These are phyloP conservation scores for Fusarium xylarioides DNA, from an alignment of 2,329 filamentous ascomycete genomes.

Conservation along the genomic window DNA sequence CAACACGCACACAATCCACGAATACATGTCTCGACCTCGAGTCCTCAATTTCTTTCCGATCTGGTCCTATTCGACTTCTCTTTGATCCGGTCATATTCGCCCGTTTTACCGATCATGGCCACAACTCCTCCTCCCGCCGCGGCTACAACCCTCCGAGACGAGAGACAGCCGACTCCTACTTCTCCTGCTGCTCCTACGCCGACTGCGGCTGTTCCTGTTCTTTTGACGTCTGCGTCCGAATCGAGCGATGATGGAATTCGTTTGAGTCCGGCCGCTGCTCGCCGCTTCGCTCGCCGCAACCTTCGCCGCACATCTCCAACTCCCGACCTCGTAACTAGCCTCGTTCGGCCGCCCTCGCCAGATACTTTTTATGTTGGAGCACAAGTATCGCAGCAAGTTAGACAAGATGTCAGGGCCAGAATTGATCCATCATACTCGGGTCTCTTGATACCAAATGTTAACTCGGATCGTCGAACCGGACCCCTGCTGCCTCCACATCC, in stretches of 20 bases:
- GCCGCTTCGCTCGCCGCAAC: slow-evolving; percentile 50
- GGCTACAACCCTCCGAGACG: slow-evolving; percentile 8
- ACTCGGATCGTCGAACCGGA: slow-evolving; percentile 45
- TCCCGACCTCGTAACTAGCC: slow-evolving; percentile 52
- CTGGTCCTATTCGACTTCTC: slow-evolving; percentile 7
- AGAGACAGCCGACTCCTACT: slow-evolving; percentile 22
- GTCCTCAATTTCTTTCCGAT: slow-evolving; percentile 3
- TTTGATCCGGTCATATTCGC: slow-evolving; percentile 1
- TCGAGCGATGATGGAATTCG: slow-evolving; percentile 50
- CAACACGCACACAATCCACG: slow-evolving; percentile 9
- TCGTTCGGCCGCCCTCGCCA: slow-evolving; percentile 51
- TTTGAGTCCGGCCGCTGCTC: slow-evolving; percentile 48
- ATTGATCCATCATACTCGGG: slow-evolving; percentile 25
- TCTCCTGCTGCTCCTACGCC: slow-evolving; percentile 8
- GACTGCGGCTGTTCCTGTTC: background rate
- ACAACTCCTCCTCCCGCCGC: slow-evolving; percentile 32
- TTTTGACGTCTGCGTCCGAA: slow-evolving; percentile 43
- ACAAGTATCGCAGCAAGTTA: slow-evolving; percentile 38
- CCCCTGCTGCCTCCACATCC: slow-evolving; percentile 49
- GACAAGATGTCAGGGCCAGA: slow-evolving; percentile 30
- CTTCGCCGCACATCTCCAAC: slow-evolving; percentile 49
- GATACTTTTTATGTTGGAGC: slow-evolving; percentile 47
- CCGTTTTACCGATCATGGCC: slow-evolving; percentile 26
- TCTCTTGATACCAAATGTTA: slow-evolving; percentile 34
- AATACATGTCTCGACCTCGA: slow-evolving; percentile 25